phyloP scores from a whole-genome alignment of 139 green algal species.

The Chlamydomonas asymmetrica region DNA sequence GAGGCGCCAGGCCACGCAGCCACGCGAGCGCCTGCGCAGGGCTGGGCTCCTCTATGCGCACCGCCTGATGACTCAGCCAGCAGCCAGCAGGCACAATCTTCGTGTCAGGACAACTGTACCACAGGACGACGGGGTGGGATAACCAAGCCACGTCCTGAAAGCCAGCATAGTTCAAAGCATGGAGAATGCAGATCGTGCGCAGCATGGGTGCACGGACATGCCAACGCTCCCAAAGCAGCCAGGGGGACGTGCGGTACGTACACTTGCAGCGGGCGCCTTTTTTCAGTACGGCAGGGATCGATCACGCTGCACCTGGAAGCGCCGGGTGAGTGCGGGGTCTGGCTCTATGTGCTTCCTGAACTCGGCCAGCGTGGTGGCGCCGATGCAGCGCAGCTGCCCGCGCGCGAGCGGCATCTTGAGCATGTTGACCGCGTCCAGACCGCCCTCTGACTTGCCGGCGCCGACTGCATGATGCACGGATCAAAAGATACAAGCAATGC shows the following conservation, averaged over 20 bases:
- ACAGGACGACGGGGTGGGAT: no score
- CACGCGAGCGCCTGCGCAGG: slow-evolving; percentile 69
- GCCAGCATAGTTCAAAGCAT: no score
- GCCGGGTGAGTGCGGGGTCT: slow-evolving; percentile 81
- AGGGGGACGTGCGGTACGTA: no score
- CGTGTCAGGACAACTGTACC: no score
- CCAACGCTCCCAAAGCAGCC: no score
- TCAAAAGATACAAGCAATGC: background rate
- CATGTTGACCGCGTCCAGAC: slow-evolving; percentile 79
- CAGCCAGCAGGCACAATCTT: no score
- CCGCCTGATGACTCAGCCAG: slow-evolving; percentile 52
- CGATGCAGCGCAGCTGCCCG: slow-evolving; percentile 70
- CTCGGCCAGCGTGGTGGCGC: slow-evolving; percentile 91
- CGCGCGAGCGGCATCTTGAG: slow-evolving; percentile 84
- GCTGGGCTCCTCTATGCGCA: slow-evolving; percentile 80
- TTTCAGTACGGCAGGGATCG: background rate
- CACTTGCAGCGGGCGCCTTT: no score
- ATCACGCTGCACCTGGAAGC: slow-evolving; percentile 69
- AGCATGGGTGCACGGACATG: no score
- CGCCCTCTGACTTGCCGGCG: slow-evolving; percentile 60
- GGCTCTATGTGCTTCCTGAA: slow-evolving; percentile 88
- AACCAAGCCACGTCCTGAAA: no score
- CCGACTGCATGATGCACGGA: slow-evolving; percentile 42
- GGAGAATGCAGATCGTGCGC: no score
- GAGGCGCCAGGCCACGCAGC: slow-evolving; percentile 71